Evolutionary conservation across 169 alveolate species (phyloP).

Genomic region (Plasmodium inui): DNA sequence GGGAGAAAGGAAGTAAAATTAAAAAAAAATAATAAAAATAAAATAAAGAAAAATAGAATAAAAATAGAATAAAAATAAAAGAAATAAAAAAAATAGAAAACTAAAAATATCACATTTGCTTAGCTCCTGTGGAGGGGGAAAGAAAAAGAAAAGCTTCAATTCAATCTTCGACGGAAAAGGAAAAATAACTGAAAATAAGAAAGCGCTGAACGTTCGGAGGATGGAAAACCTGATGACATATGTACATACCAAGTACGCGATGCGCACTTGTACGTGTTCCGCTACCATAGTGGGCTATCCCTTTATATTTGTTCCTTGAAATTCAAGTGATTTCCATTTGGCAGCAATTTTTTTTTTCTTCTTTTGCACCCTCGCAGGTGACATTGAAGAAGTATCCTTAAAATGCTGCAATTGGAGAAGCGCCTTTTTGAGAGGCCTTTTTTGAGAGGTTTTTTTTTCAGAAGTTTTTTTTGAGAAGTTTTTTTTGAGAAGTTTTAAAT

Average conservation of each 20-base stretch:
- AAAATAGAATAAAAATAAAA: not conserved
- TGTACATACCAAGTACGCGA: not conserved
- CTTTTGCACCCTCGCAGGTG: not conserved
- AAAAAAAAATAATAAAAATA: not conserved
- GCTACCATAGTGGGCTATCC: not conserved
- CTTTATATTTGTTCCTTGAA: not conserved
- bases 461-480: too few relatives aligned
- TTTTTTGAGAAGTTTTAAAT: too few relatives aligned
- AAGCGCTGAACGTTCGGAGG: not conserved
- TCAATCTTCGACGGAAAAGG: not conserved
- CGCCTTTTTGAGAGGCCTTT: not conserved
- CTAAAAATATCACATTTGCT: too few relatives aligned
- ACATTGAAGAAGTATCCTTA: not conserved
- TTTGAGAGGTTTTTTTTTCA: not conserved
- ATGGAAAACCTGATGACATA: not conserved
- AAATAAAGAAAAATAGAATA: not conserved
- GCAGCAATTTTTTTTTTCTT: not conserved
- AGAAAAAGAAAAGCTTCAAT: too few relatives aligned
- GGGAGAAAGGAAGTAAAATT: not conserved
- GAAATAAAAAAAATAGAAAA: too few relatives aligned
- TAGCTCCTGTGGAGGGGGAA: too few relatives aligned
- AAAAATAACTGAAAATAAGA: not conserved
- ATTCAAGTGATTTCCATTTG: not conserved
- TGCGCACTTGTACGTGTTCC: not conserved
- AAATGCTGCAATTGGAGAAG: not conserved